Evolutionary conservation across 176 grass and related monocot genomes (phyloP).

Genomic region (Rhynchospora pubera): DNA sequence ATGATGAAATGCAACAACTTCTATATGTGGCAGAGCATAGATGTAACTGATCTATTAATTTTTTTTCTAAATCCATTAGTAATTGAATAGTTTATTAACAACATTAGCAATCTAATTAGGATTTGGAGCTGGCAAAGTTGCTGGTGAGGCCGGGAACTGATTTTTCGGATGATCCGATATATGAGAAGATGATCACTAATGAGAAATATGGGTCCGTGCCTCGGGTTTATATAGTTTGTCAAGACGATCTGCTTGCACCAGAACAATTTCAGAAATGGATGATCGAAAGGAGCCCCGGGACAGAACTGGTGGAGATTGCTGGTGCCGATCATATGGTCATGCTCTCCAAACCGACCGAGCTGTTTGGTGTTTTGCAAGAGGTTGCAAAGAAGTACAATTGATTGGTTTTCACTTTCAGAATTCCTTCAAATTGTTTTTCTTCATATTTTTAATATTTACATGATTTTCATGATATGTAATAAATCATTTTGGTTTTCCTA

Average conservation of each 20-base stretch:
- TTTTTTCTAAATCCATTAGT: neutral
- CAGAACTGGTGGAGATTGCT: constrained; percentile 10
- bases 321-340: constrained; percentile 42
- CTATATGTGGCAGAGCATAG: too few relatives aligned
- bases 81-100: neutral
- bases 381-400: constrained; percentile 14
- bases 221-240: constrained; percentile 29
- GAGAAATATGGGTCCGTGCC: constrained; percentile 24
- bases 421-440: too few relatives aligned
- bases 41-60: neutral
- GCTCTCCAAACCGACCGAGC: constrained; percentile 28
- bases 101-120: constrained; percentile 5
- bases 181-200: neutral
- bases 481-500: too few relatives aligned
- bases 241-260: neutral
- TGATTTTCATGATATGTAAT: too few relatives aligned
- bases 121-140: constrained; percentile 23
- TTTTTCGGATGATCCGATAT: constrained; percentile 14
- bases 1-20: too few relatives aligned
- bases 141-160: constrained; percentile 9
- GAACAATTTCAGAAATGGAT: constrained; percentile 21
- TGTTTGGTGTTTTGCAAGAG: constrained; percentile 19
- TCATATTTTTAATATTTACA: too few relatives aligned
- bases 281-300: constrained; percentile 23
- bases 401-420: neutral